Evolutionary conservation across 1,284 basidiomycete species (phyloP), one percentile per base, ranked within the genome.

Genomic region (Heterobasidion annosum): DNA sequence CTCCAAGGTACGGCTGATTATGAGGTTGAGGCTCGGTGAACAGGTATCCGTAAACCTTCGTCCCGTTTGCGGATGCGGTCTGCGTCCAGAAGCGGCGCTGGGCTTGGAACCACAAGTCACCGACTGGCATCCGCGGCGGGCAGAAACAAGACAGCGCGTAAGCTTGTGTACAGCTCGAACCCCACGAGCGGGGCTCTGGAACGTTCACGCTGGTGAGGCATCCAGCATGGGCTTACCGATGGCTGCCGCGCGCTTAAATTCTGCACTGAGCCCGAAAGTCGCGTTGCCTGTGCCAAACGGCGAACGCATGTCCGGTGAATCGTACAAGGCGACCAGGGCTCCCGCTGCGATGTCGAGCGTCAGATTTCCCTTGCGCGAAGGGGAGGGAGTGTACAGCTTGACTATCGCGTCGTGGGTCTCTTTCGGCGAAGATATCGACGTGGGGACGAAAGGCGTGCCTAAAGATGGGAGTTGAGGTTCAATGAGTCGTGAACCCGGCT

Each of bases 271-370:
- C 0, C 76, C 77, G 57, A 79, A 80, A 0, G 76, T 78, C 32
- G 76, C 65, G 54, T 75, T 74, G 1, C 79, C 77, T 0, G 77
- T 78, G 42, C 70, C 70, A 59, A 71, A 80, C 0, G 78, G 79
- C 0, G 75, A 77, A 0, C 78, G 78, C 1, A 74, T 61, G 6
- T 73, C 64, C 7, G 79, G 77, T 48, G 68, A 65, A 54, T 78
- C 70, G 57, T 81, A 81, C 2, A 78, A 63, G n/a, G 70, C 55
- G 0, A 79, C 54, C 10, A 81, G 55, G n/a, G n/a, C 37, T 7
- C 12, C 37, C 37, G 37, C n/a, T 4, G 37, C 37, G 13, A 57
- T 59, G 12, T 70, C 61, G 3, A 76, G 62, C 0, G 55, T 53
- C n/a, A 48, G 54, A 3, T 59, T 48, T 5, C 37, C 37, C 3